Conservation (phyloP, 495 filamentous ascomycete species). For the Xylaria curta region DNA sequence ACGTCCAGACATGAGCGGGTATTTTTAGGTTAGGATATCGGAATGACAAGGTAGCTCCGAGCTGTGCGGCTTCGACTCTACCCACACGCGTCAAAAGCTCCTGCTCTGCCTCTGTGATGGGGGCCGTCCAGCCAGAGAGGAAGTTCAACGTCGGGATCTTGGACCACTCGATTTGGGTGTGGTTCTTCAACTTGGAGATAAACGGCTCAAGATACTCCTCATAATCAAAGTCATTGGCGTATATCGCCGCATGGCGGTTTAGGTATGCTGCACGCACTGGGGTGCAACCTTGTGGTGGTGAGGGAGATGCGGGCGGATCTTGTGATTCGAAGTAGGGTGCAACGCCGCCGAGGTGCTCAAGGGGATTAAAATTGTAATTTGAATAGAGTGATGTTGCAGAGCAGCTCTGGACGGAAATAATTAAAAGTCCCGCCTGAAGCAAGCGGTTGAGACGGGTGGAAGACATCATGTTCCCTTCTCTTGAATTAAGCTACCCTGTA, state of each 20-base stretch:
- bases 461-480: not conserved
- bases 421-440: constrained; percentile 4
- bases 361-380: constrained; percentile 52
- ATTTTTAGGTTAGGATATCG: constrained; percentile 50
- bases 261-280: constrained; percentile 51
- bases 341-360: constrained; percentile 56
- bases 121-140: constrained; percentile 48
- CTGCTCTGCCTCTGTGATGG: constrained; percentile 51
- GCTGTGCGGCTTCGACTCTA: constrained; percentile 50
- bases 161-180: constrained; percentile 44
- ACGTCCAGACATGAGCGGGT: constrained; percentile 55
- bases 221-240: constrained; percentile 57
- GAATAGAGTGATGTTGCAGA: constrained; percentile 40
- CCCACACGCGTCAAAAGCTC: constrained; percentile 53
- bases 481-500: not conserved
- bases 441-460: not conserved
- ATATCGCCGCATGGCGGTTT: constrained; percentile 56
- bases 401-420: constrained; percentile 23
- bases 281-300: constrained; percentile 49
- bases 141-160: constrained; percentile 48
- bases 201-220: constrained; percentile 56
- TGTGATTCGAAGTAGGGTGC: constrained; percentile 57
- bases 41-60: constrained; percentile 49
- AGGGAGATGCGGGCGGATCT: constrained; percentile 48
- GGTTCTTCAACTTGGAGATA: constrained; percentile 51